These are phyloP conservation scores for Acacia confusa DNA, from an alignment of 306 rosid genomes.

Conservation along the genomic window DNA sequence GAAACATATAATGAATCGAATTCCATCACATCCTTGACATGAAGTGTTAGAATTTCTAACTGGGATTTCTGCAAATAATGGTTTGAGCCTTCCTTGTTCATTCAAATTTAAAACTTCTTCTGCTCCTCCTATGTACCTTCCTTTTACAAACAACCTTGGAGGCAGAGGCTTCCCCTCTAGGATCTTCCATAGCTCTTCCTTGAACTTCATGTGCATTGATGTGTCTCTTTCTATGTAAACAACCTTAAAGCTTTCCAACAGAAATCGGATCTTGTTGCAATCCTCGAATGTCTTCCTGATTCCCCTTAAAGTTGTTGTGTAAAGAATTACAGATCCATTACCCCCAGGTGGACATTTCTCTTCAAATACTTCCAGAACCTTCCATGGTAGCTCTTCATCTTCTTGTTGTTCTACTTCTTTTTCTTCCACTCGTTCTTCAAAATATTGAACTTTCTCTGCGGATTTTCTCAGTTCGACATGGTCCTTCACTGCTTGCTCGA, in stretches of 20 bases:
- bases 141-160: conserved; percentile 49
- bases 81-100: neutral
- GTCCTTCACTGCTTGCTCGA: conserved; percentile 58
- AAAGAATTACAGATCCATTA: conserved; percentile 56
- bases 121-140: conserved; percentile 15
- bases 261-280: conserved; percentile 72
- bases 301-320: conserved; percentile 80
- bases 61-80: conserved; percentile 32
- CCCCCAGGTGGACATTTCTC: conserved; percentile 83
- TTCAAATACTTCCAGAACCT: conserved; percentile 48
- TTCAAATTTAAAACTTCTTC: neutral
- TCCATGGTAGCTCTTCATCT: neutral
- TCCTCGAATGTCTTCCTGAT: conserved; percentile 82
- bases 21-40: conserved; percentile 79
- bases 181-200: conserved; percentile 63
- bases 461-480: conserved; percentile 42
- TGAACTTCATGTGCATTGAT: conserved; percentile 77
- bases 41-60: conserved; percentile 45
- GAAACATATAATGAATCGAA: conserved; percentile 71
- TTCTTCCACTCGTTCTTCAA: conserved; percentile 30
- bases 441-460: neutral
- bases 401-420: neutral
- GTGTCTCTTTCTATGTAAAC: conserved; percentile 68
- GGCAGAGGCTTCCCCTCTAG: conserved; percentile 56
- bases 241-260: conserved; percentile 72